Evolutionary conservation across 2,329 filamentous ascomycete species (phyloP).

Genomic region (Diaporthe ampelina): DNA sequence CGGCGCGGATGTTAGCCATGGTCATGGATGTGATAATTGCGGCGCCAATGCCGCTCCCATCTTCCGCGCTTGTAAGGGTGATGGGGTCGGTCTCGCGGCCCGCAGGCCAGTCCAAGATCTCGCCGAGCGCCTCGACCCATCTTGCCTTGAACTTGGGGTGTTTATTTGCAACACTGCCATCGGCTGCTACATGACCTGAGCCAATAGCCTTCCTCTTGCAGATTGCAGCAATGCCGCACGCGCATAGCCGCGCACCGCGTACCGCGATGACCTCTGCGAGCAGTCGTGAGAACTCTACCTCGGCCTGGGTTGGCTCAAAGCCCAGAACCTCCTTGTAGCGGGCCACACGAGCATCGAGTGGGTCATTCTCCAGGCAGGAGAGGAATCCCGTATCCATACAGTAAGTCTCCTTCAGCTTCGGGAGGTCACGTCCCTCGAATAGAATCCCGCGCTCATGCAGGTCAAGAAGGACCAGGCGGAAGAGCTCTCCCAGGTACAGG

Average conservation of each 20-base stretch:
- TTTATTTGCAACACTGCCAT: slow-evolving; percentile 84
- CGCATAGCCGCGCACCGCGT: slow-evolving; percentile 78
- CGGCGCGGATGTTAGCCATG: slow-evolving; percentile 38
- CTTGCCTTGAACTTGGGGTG: slow-evolving; percentile 83
- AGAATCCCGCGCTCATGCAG: slow-evolving; percentile 65
- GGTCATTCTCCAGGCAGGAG: slow-evolving; percentile 78
- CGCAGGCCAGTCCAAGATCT: slow-evolving; percentile 79
- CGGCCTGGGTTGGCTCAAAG: slow-evolving; percentile 71
- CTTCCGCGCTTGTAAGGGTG: slow-evolving; percentile 77
- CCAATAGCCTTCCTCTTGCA: slow-evolving; percentile 81
- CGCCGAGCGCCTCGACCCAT: slow-evolving; percentile 77
- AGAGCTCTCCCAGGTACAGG: slow-evolving; percentile 84
- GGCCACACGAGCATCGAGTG: slow-evolving; percentile 77
- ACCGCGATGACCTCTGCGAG: slow-evolving; percentile 82
- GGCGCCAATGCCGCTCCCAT: slow-evolving; percentile 81
- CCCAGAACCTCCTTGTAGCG: slow-evolving; percentile 72
- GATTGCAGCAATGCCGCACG: slow-evolving; percentile 82
- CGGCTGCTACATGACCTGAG: slow-evolving; percentile 80
- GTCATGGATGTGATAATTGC: slow-evolving; percentile 74
- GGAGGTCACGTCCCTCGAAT: slow-evolving; percentile 76
- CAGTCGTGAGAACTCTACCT: slow-evolving; percentile 78
- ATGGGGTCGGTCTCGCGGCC: slow-evolving; percentile 77
- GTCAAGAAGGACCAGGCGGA: slow-evolving; percentile 73
- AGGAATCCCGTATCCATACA: slow-evolving; percentile 80
- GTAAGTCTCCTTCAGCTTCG: slow-evolving; percentile 76